Evolutionary conservation across 2,329 filamentous ascomycete species (phyloP), one percentile per base, ranked within the genome.

Genomic region (Camillea tinctor): DNA sequence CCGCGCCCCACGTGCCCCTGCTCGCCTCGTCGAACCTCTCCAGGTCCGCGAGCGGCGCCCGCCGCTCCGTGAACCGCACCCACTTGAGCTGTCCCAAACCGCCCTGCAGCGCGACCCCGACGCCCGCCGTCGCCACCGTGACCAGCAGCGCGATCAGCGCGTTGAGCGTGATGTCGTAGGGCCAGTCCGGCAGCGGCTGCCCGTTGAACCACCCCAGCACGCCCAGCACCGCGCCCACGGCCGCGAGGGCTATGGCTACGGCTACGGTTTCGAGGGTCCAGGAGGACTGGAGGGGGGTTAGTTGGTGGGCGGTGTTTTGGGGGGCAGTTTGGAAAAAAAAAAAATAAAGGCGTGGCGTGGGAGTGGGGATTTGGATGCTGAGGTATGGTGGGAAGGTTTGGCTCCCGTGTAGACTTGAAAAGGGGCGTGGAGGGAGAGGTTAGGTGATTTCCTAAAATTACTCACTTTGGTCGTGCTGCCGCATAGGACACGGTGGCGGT

Each of bases 11-110:
- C 0, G 69, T 69, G 1, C 73, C 72, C 2, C 72, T 69, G 23
- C 72, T 74, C 4, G 72, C 73, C 19, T 74, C 71, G 49, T 75
- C 73, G 40, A 73, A 72, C 1, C 64, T 59, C 60, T 75, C 73
- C 68, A 74, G 73, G 13, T 74, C 70, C 1, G 68, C 62, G 15
- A 74, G 55, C 2, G 71, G 71, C n/a, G 66, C 65, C 23, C 65
- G 60, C 5, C 68, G 63, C 15, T 66, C 66, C 64, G 69, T 71
- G 63, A 75, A 72, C 2, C 68, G 68, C 51, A 73, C 71, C 72
- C 71, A 74, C 50, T 75, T 74, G 5, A 74, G 59, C 60, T 73
- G 72, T 17, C 69, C 69, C 24, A 75, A 64, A 0, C 72, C 71
- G 17, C 69, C 70, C 30, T 71, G 70, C 3, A 75, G 60, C 1